These are phyloP conservation scores for Toxicodendron radicans DNA, from an alignment of 345 rosid species.

Conservation along the genomic window DNA sequence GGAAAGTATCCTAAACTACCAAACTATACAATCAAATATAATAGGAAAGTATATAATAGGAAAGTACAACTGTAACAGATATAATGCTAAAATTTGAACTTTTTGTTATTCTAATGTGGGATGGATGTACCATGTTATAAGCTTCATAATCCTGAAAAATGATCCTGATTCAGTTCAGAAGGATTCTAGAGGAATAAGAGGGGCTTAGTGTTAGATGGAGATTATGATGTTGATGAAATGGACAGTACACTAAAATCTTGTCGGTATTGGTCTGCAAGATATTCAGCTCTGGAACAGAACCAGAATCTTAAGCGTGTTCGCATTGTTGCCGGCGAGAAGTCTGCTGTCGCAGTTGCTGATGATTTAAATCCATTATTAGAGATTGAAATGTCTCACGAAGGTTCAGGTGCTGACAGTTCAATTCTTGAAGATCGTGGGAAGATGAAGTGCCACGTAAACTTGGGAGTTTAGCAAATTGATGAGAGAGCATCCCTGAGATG, in stretches of 20 bases:
- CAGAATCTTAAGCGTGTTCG: slow-evolving; percentile 61
- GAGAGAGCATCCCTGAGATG: slow-evolving; percentile 79
- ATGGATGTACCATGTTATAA: slow-evolving; percentile 88
- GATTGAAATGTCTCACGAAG: slow-evolving; percentile 29
- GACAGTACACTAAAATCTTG: slow-evolving; percentile 63
- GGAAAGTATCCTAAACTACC: too few species aligned
- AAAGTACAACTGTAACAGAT: too few species aligned
- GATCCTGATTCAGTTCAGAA: too few species aligned
- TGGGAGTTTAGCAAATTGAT: slow-evolving; percentile 73
- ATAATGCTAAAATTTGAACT: too few species aligned
- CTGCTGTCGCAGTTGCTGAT: slow-evolving; percentile 29
- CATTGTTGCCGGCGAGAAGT: slow-evolving; percentile 40
- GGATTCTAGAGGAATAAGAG: too few species aligned
- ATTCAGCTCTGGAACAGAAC: slow-evolving; percentile 66
- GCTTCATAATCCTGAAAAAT: slow-evolving; percentile 35
- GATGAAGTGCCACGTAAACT: slow-evolving; percentile 79
- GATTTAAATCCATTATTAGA: slow-evolving; percentile 69
- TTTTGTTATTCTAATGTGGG: slow-evolving; percentile 45
- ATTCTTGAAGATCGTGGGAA: slow-evolving; percentile 86
- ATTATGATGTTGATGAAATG: slow-evolving; percentile 66
- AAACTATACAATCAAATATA: too few species aligned
- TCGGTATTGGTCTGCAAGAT: slow-evolving; percentile 85
- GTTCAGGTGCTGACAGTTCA: slow-evolving; percentile 31
- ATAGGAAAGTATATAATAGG: too few species aligned
- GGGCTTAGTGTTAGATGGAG: slow-evolving; percentile 52